Conservation (phyloP, 2,329 filamentous ascomycete species). For the Mycogone perniciosa region DNA sequence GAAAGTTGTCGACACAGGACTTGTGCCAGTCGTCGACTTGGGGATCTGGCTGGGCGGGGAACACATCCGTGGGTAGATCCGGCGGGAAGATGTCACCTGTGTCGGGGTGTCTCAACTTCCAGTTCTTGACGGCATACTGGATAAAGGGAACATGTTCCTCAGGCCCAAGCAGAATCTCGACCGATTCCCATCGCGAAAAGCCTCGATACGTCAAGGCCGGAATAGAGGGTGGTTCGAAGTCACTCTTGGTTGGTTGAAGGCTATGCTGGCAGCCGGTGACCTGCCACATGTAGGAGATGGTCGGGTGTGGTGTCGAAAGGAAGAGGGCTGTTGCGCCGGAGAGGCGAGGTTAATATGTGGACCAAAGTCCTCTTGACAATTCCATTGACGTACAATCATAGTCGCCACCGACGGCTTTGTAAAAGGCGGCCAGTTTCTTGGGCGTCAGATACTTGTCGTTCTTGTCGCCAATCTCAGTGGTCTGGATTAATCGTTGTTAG, state of each 20-base stretch:
- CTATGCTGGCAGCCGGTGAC: constrained; percentile 85
- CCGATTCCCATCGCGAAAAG: constrained; percentile 89
- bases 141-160: constrained; percentile 82
- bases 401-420: constrained; percentile 66
- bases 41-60: constrained; percentile 65
- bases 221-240: constrained; percentile 69
- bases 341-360: constrained; percentile 3
- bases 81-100: constrained; percentile 63
- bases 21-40: constrained; percentile 87
- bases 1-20: constrained; percentile 61
- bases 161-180: constrained; percentile 81
- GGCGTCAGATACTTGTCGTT: constrained; percentile 51
- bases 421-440: constrained; percentile 68
- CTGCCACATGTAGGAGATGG: constrained; percentile 88
- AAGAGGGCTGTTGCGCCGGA: constrained; percentile 55
- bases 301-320: constrained; percentile 62
- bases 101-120: constrained; percentile 67
- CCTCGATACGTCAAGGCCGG: constrained; percentile 78
- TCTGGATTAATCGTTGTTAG: constrained; percentile 34
- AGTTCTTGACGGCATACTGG: constrained; percentile 71
- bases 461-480: constrained; percentile 52
- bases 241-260: constrained; percentile 66
- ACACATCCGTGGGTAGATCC: constrained; percentile 53
- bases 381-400: constrained; percentile 52
- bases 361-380: not conserved